Conservation (phyloP, 306 rosid genomes). For the Quercus engelmannii region DNA sequence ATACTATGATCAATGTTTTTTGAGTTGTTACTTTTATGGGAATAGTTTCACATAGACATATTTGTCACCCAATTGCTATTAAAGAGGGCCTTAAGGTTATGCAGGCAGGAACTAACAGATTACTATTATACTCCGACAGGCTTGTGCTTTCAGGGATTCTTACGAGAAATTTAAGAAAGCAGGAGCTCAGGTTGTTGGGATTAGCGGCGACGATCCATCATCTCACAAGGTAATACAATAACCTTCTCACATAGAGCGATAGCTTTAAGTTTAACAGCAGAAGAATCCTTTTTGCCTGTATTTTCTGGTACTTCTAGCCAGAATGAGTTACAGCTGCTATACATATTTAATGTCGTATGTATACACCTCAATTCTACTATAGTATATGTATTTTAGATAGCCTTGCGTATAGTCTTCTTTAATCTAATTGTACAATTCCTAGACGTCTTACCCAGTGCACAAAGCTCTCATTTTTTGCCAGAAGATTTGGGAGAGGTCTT, state of each 20-base stretch:
- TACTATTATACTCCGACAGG: conserved; percentile 35
- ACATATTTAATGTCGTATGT: neutral
- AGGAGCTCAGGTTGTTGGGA: conserved; percentile 90
- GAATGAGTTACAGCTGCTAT: neutral
- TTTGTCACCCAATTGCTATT: neutral
- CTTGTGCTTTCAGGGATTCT: conserved; percentile 98
- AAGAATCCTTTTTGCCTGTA: too few relatives aligned
- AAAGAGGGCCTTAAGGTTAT: neutral
- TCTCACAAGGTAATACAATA: conserved; percentile 81
- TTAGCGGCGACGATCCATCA: conserved; percentile 77
- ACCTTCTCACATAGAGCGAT: neutral
- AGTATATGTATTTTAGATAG: neutral
- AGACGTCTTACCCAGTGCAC: too few relatives aligned
- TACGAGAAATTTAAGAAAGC: conserved; percentile 98
- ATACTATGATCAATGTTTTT: neutral
- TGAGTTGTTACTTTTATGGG: neutral
- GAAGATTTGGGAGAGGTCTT: too few relatives aligned
- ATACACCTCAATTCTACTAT: neutral
- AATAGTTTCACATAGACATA: neutral
- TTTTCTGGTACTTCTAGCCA: too few relatives aligned
- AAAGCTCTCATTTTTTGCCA: too few relatives aligned
- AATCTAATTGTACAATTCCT: neutral
- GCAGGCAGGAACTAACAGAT: conserved; percentile 11
- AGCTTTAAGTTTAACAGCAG: neutral
- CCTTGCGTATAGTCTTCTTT: neutral